A percentile compares a stretch with the other conserved stretches of the same genome.
Evolutionary conservation across 306 rosid genomes (phyloP).

Genomic region (Rosa chinensis): DNA sequence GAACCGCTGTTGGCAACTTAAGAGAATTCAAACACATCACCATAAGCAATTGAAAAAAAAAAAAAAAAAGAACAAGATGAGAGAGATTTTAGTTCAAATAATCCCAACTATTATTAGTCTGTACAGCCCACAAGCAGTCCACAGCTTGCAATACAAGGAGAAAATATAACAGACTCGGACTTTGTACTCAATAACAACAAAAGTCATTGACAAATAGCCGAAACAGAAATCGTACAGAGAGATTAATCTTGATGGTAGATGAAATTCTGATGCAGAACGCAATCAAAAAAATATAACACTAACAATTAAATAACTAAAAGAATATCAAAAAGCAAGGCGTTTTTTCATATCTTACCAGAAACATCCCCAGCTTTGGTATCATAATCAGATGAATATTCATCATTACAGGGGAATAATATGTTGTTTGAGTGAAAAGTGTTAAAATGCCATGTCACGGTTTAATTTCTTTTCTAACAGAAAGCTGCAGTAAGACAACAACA

Average conservation of each 20-base stretch:
- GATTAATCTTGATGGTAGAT: neutral
- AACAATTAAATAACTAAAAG: neutral
- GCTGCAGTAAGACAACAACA: neutral
- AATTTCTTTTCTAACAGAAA: constrained; percentile 7
- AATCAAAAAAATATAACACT: neutral
- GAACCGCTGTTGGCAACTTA: neutral
- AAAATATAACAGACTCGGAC: neutral
- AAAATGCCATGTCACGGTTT: constrained; percentile 9
- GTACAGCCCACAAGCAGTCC: neutral
- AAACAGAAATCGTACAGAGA: neutral
- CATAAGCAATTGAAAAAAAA: neutral
- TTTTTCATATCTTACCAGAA: constrained; percentile 49
- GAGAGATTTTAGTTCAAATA: too few relatives aligned
- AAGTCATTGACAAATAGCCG: constrained; percentile 6
- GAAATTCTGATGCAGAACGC: neutral
- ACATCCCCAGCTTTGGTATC: constrained; percentile 59
- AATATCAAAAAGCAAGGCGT: neutral
- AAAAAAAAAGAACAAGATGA: neutral
- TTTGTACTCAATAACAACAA: neutral
- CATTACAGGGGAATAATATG: constrained; percentile 48
- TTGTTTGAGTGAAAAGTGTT: constrained; percentile 42
- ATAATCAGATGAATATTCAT: constrained; percentile 63
- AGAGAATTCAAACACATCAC: neutral
- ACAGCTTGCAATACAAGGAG: neutral
- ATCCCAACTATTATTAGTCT: neutral